Evolutionary conservation across 2,329 filamentous ascomycete genomes (phyloP).

Genomic region (Claviceps spartinae): DNA sequence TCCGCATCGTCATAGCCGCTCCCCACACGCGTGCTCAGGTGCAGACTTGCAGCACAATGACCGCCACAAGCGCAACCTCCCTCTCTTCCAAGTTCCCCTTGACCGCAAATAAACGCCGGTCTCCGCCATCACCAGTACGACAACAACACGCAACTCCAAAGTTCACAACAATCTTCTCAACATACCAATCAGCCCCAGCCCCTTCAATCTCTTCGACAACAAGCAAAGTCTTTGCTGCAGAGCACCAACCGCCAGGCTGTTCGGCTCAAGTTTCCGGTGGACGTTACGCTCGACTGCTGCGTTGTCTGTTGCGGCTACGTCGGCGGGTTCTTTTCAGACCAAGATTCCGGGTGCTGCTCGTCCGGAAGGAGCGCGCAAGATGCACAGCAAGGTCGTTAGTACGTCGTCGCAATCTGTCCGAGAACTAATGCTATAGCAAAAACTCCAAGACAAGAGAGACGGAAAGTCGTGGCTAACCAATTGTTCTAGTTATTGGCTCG

Average conservation of each 20-base stretch:
- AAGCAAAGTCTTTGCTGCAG: too few relatives aligned
- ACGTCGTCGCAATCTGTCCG: conserved; percentile 26
- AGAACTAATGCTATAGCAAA: neutral
- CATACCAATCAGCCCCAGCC: too few relatives aligned
- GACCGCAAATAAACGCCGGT: too few relatives aligned
- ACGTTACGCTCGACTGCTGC: conserved; percentile 64
- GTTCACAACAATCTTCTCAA: too few relatives aligned
- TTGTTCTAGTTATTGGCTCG: conserved; percentile 60
- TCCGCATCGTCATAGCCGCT: too few relatives aligned
- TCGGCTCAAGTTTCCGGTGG: conserved; percentile 68
- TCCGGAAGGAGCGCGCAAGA: conserved; percentile 36
- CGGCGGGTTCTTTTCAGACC: conserved; percentile 38
- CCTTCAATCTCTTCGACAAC: too few relatives aligned
- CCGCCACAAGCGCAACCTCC: too few relatives aligned
- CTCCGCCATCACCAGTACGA: too few relatives aligned
- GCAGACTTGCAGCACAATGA: too few relatives aligned
- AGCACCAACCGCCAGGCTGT: conserved; percentile 60
- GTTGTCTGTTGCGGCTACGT: conserved; percentile 57
- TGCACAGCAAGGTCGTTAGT: conserved; percentile 91
- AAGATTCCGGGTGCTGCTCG: conserved; percentile 8
- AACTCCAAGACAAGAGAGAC: neutral
- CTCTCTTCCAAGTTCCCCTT: too few relatives aligned
- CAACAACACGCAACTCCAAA: too few relatives aligned
- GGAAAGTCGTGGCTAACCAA: neutral
- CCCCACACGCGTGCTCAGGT: too few relatives aligned